Evolutionary conservation across 148 eudicot species (phyloP), one percentile per base, ranked within the genome.

Genomic region (Linanthus parryae): DNA sequence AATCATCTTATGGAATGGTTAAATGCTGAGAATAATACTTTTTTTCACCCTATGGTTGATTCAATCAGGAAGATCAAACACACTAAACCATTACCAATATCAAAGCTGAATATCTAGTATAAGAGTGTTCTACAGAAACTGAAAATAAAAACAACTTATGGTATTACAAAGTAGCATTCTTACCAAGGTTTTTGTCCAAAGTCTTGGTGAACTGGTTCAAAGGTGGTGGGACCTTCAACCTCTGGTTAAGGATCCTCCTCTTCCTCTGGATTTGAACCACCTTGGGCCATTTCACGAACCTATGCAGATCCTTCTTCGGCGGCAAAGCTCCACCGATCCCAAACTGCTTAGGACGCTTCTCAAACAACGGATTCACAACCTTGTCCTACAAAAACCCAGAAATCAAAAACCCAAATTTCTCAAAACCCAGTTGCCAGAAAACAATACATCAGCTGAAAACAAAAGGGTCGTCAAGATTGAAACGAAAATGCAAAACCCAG

Each of bases 261-360:
- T 78, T 78, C 66, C 84, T 78, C 77, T 78, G 84, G 28, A 78
- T 71, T 28, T 73, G 72, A 35, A 78, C 84, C 26, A 69, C 78
- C 47, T 64, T 69, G 2, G 84, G 84, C 84, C 84, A 78, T 52
- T 61, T 74, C 36, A 78, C 80, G 42, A 78, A 78, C 3, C 84
- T 27, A 52, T 59, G 65, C 52, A 78, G 66, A 61, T 78, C 79
- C 59, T 60, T 74, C 69, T 79, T 74, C 42, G 84, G 84, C 19
- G 84, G 84, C 39, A 78, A 57, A 0, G 84, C 84, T 24, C 84
- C 84, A 22, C 83, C 83, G 25, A 78, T 78, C 7, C 83, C 83
- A 38, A 78, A 78, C 68, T 74, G 79, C 73, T 78, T 73, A 1
- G 80, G 71, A 9, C 83, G 53, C 53, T 78, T 78, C 74, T 78